phyloP scores from a whole-genome alignment of 371 early-diverging fungal genomes.

The Mortierella sp. region DNA sequence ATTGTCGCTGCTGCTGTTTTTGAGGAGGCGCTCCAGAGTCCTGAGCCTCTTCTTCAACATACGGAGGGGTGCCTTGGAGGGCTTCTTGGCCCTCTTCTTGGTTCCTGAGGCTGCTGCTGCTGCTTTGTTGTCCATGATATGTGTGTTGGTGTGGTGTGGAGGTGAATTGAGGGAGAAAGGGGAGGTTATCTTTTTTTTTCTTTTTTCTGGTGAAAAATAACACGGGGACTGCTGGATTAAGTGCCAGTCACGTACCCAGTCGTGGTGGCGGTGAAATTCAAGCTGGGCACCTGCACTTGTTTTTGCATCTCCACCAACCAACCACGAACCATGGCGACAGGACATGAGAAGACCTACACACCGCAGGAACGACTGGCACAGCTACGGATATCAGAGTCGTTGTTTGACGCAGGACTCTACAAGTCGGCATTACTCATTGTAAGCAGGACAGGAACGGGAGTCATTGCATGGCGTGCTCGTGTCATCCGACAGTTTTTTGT shows the following conservation, averaged over 20 bases:
- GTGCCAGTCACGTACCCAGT: background rate
- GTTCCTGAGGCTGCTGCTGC: background rate
- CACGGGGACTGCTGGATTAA: background rate
- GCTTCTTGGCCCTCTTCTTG: constrained; percentile 35
- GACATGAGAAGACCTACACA: background rate
- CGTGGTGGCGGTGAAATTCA: background rate
- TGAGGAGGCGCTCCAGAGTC: constrained; percentile 42
- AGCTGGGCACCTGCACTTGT: background rate
- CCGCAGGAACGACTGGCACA: constrained; percentile 35
- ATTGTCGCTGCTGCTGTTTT: no score
- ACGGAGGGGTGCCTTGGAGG: constrained; percentile 54
- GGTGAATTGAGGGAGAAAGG: background rate
- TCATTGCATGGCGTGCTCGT: background rate
- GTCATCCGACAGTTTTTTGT: background rate
- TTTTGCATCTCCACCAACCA: background rate
- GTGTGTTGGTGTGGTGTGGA: background rate
- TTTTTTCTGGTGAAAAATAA: background rate
- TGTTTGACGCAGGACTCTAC: constrained; percentile 35
- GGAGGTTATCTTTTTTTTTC: background rate
- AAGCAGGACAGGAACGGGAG: constrained; percentile 3
- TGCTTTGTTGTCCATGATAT: constrained; percentile 12
- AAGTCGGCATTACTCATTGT: constrained; percentile 45
- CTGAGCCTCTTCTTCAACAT: constrained; percentile 45
- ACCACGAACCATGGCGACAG: constrained; percentile 32
- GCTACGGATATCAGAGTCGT: constrained; percentile 14